Base-by-base conservation (phyloP, 129 eudicot species). In the Helianthus annuus region DNA sequence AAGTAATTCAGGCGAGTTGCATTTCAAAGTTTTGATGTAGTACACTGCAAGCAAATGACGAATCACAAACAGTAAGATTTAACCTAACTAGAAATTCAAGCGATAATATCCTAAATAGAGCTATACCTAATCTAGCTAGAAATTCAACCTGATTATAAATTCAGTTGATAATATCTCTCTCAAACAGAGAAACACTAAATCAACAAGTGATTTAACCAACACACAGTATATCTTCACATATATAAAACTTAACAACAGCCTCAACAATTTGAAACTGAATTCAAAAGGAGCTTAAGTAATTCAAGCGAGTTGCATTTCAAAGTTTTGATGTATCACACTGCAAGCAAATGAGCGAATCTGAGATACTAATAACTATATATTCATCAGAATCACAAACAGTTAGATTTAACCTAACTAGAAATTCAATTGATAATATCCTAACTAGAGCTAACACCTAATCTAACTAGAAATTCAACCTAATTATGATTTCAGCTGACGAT, bases 321-420 rank as follows among this genome's bases (percentile, higher is more conserved):
- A 76, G 40, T 48, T 68, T 46, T 49, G 14, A 48, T 15, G 57
- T 14, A 36, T 4, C 22, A 69, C 44, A 44, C 64, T 16, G 52
- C 38, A 61, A 51, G 38, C 48, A 51, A 49, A 27, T 62, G 11
- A 39, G 22, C 49, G 22, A 39, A 48, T 60, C 42, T 75, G 55
- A 63, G 16, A 17, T 36, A 16, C 34, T 7, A 57, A 75, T 46
- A 5, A 32, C 66, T 54, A 54, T 7, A 22, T 58, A 54, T 27
- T 46, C 27, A 46, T 14, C 46, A 15, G 16, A 75, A 66, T 39
- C 66, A 65, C 72, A 54, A 54, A 39, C 66, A 54, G 73, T 29
- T 5, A 60, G 36, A 70, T 52, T 19, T 3, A 70, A 75, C 73
- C 65, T 75, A 66, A 55, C 66, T 54, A 66, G 17, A 46, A 46